Evolutionary conservation across 371 early-diverging fungal species (phyloP).

Genomic region (Zychaea mexicana): DNA sequence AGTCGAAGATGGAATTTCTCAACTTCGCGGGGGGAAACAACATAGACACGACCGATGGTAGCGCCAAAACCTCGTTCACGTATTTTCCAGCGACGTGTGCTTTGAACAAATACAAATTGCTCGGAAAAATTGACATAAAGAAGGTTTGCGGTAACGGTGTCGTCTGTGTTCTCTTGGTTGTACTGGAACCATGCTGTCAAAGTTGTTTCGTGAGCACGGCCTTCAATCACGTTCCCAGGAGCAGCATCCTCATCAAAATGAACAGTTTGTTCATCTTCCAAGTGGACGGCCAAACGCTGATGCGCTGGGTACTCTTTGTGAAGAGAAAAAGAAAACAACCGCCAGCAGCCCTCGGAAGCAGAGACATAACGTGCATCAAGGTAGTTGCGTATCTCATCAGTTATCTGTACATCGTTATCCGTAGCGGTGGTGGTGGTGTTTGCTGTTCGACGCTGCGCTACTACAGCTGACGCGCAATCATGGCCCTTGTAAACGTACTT

Average conservation of each 20-base stretch:
- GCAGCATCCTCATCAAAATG: neutral
- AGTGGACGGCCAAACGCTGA: slow-evolving; percentile 20
- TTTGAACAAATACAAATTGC: neutral
- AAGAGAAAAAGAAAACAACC: slow-evolving; percentile 24
- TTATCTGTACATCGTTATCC: neutral
- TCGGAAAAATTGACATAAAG: neutral
- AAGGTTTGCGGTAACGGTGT: neutral
- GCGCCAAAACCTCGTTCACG: neutral
- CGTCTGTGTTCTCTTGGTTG: neutral
- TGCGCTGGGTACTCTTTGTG: slow-evolving; percentile 18
- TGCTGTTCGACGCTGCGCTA: neutral
- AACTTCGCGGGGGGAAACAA: neutral
- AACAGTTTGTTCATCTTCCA: slow-evolving; percentile 13
- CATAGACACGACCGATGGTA: neutral
- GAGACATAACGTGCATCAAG: slow-evolving; percentile 33
- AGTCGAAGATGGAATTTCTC: neutral
- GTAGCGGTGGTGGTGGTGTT: no score
- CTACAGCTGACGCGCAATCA: slow-evolving; percentile 12
- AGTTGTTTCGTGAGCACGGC: slow-evolving; percentile 1
- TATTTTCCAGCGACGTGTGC: neutral
- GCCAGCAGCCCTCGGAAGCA: slow-evolving; percentile 27
- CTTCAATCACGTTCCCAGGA: neutral
- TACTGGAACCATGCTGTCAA: slow-evolving; percentile 3
- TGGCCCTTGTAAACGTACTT: slow-evolving; percentile 44
- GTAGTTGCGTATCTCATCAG: slow-evolving; percentile 20